These are phyloP conservation scores for Beauveria asiatica DNA, from an alignment of 2,329 filamentous ascomycete genomes.

Conservation along the genomic window DNA sequence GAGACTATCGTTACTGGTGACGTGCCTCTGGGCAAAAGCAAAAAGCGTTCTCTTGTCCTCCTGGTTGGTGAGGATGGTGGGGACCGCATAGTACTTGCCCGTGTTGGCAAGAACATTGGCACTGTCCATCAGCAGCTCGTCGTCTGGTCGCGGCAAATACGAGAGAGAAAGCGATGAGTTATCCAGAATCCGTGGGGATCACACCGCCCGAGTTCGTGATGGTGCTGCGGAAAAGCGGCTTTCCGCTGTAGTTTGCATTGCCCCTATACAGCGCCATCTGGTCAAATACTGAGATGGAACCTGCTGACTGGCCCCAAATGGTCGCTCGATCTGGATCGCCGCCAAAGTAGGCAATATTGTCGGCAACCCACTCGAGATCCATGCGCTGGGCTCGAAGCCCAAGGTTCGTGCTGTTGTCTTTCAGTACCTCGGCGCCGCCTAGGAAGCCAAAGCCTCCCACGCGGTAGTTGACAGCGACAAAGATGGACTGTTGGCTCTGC, in stretches of 20 bases:
- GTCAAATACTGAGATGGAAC: constrained; percentile 52
- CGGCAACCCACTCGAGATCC: constrained; percentile 53
- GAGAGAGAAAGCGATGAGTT: constrained; percentile 63
- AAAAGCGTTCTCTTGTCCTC: constrained; percentile 77
- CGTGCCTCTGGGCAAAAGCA: constrained; percentile 58
- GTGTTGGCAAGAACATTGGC: constrained; percentile 48
- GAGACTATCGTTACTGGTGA: constrained; percentile 52
- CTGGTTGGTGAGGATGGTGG: constrained; percentile 58
- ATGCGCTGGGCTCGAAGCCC: constrained; percentile 53
- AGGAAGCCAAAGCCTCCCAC: constrained; percentile 55
- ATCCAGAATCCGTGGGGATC: constrained; percentile 47
- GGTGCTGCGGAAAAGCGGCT: constrained; percentile 52
- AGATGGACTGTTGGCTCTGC: constrained; percentile 48
- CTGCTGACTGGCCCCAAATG: constrained; percentile 54
- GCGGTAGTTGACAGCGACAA: constrained; percentile 58
- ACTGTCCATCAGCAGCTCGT: constrained; percentile 49
- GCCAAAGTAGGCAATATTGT: constrained; percentile 57
- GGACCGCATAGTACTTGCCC: constrained; percentile 42
- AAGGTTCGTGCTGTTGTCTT: constrained; percentile 48
- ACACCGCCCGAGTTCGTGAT: constrained; percentile 57
- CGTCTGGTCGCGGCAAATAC: constrained; percentile 68
- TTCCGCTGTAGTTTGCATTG: constrained; percentile 54
- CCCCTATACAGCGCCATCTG: constrained; percentile 56
- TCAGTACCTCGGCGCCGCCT: constrained; percentile 45
- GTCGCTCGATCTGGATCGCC: constrained; percentile 57